These are phyloP conservation scores for Citrus australasica DNA, from an alignment of 345 rosid species.

Conservation along the genomic window DNA sequence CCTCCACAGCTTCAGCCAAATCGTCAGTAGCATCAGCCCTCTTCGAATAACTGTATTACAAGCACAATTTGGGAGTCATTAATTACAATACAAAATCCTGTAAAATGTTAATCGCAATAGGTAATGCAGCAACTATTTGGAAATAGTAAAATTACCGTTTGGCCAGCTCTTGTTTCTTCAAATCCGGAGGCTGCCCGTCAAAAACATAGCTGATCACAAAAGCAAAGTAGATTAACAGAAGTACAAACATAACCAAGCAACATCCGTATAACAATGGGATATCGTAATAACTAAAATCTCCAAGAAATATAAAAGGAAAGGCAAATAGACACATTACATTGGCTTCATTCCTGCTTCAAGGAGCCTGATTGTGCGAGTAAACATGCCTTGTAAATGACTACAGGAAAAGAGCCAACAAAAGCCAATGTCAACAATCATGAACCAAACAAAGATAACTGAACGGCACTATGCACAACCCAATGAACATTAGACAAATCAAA, in stretches of 20 bases:
- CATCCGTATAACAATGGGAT: not conserved
- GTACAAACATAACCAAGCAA: not conserved
- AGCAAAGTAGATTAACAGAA: not conserved
- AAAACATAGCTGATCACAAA: conserved; percentile 64
- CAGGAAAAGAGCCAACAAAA: not conserved
- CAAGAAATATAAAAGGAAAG: conserved; percentile 1
- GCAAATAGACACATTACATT: conserved; percentile 46
- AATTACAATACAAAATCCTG: not conserved
- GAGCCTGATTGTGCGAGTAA: conserved; percentile 83
- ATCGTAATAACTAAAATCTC: not conserved
- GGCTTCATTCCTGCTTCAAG: conserved; percentile 98
- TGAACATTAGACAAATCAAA: not conserved
- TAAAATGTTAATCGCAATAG: not conserved
- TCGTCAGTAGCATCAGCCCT: conserved; percentile 78
- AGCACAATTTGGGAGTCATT: conserved; percentile 5
- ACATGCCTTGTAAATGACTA: conserved; percentile 98
- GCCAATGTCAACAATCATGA: not conserved
- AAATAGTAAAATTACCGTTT: conserved; percentile 51
- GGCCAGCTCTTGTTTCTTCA: conserved; percentile 83
- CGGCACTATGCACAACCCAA: not conserved
- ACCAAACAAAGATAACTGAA: not conserved
- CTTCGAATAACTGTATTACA: conserved; percentile 58
- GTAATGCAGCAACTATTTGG: not conserved
- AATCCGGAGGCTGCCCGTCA: conserved; percentile 85
- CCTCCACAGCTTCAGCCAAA: conserved; percentile 71